Evolutionary conservation across 768 basidiomycete species (phyloP).

Genomic region (Cubamyces sp.): DNA sequence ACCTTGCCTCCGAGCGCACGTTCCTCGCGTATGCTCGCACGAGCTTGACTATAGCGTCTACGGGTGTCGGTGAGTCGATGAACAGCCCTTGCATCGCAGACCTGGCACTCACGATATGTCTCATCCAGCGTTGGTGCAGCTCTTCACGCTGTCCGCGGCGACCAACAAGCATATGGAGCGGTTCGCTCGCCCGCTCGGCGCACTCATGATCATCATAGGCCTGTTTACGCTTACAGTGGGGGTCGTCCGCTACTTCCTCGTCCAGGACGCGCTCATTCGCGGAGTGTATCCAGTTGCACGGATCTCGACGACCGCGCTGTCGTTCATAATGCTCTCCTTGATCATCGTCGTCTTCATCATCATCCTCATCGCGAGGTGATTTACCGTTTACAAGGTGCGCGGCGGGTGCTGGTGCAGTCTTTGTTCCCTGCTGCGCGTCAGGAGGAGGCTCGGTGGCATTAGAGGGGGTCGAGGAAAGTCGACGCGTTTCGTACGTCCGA

Average conservation of each 20-base stretch:
- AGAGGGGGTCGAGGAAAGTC: not conserved
- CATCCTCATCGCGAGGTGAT: slow-evolving; percentile 31
- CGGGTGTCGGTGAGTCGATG: slow-evolving; percentile 47
- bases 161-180: slow-evolving; percentile 25
- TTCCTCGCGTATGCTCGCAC: slow-evolving; percentile 59
- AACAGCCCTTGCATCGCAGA: not conserved
- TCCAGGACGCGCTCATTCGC: slow-evolving; percentile 42
- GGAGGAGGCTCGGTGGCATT: not conserved
- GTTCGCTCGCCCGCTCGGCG: slow-evolving; percentile 50
- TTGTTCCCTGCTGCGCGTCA: not conserved
- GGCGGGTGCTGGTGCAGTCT: not conserved
- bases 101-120: slow-evolving; percentile 39
- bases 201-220: slow-evolving; percentile 42
- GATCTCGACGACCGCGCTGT: slow-evolving; percentile 37
- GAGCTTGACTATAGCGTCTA: slow-evolving; percentile 49
- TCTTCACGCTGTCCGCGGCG: slow-evolving; percentile 45
- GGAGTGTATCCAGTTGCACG: slow-evolving; percentile 51
- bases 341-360: slow-evolving; percentile 44
- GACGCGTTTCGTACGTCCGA: not conserved
- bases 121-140: slow-evolving; percentile 37
- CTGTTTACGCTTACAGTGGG: slow-evolving; percentile 42
- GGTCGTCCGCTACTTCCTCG: slow-evolving; percentile 42
- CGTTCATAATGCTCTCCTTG: slow-evolving; percentile 35
- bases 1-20: slow-evolving; percentile 54
- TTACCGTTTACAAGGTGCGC: not conserved